Percentiles rank a stretch among this genome's conserved stretches.
Evolutionary conservation across 192 early-diverging fungal species (phyloP).

Genomic region (Coemansia sp.): DNA sequence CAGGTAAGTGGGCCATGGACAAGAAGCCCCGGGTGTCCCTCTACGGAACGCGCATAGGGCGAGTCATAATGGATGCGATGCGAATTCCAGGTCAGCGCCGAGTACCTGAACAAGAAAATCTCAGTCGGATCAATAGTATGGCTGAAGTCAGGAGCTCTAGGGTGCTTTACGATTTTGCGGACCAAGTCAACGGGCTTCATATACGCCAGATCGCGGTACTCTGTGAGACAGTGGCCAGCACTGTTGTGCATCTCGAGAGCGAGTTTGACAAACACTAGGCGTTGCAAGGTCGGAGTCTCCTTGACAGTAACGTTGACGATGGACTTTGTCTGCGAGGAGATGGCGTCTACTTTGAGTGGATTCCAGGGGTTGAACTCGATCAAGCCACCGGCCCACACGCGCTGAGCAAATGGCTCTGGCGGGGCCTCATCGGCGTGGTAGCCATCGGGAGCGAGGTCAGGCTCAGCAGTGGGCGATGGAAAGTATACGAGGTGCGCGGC

Average conservation of each 20-base stretch:
- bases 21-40: slow-evolving; percentile 71
- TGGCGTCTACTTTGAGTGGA: slow-evolving; percentile 65
- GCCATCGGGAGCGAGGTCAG: slow-evolving; percentile 77
- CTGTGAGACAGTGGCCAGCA: slow-evolving; percentile 62
- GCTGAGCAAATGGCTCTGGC: slow-evolving; percentile 71
- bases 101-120: slow-evolving; percentile 83
- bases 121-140: slow-evolving; percentile 62
- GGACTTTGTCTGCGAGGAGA: slow-evolving; percentile 62
- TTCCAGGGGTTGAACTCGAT: slow-evolving; percentile 64
- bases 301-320: slow-evolving; percentile 63
- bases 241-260: slow-evolving; percentile 66
- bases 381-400: slow-evolving; percentile 90
- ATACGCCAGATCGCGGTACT: slow-evolving; percentile 75
- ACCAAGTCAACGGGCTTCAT: slow-evolving; percentile 34
- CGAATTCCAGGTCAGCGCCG: slow-evolving; percentile 88
- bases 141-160: slow-evolving; percentile 64
- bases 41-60: slow-evolving; percentile 65
- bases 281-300: slow-evolving; percentile 46
- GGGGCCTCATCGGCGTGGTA: slow-evolving; percentile 78
- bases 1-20: slow-evolving; percentile 83
- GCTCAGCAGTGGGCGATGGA: slow-evolving; percentile 69
- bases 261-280: slow-evolving; percentile 70
- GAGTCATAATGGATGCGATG: slow-evolving; percentile 90
- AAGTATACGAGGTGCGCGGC: slow-evolving; percentile 82
- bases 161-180: slow-evolving; percentile 45